Evolutionary conservation across 2,329 filamentous ascomycete genomes (phyloP).

Genomic region (Paecilomyces sp.): DNA sequence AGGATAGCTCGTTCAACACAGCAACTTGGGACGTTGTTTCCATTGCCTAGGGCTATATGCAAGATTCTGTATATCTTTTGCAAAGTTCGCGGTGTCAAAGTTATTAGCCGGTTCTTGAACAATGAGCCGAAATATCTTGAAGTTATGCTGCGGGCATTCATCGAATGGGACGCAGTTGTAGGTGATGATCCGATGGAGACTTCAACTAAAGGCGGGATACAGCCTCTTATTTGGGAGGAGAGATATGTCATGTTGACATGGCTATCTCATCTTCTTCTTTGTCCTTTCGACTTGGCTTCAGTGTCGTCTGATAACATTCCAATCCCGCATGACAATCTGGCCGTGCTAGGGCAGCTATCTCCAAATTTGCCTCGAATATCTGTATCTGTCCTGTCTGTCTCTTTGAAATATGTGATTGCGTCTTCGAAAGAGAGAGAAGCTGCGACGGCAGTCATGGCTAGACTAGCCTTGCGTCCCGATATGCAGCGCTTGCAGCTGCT

Average conservation of each 20-base stretch:
- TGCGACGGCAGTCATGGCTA: conserved; percentile 73
- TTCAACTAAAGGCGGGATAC: conserved; percentile 12
- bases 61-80: conserved; percentile 81
- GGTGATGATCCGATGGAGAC: conserved; percentile 8
- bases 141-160: conserved; percentile 66
- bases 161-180: conserved; percentile 43
- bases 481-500: conserved; percentile 75
- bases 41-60: conserved; percentile 65
- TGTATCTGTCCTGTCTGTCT: conserved; percentile 62
- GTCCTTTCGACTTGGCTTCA: conserved; percentile 82
- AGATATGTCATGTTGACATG: conserved; percentile 81
- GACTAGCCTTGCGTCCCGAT: conserved; percentile 74
- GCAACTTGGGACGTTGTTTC: conserved; percentile 30
- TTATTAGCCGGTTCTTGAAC: conserved; percentile 82
- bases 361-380: conserved; percentile 61
- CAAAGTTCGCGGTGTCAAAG: conserved; percentile 89
- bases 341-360: conserved; percentile 41
- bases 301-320: conserved; percentile 55
- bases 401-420: conserved; percentile 61
- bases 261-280: conserved; percentile 74
- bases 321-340: conserved; percentile 25
- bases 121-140: conserved; percentile 85
- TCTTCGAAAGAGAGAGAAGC: conserved; percentile 85
- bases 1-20: conserved; percentile 25
- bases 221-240: conserved; percentile 70